Evolutionary conservation across 1,284 basidiomycete genomes (phyloP).

Genomic region (Serendipita sp.): DNA sequence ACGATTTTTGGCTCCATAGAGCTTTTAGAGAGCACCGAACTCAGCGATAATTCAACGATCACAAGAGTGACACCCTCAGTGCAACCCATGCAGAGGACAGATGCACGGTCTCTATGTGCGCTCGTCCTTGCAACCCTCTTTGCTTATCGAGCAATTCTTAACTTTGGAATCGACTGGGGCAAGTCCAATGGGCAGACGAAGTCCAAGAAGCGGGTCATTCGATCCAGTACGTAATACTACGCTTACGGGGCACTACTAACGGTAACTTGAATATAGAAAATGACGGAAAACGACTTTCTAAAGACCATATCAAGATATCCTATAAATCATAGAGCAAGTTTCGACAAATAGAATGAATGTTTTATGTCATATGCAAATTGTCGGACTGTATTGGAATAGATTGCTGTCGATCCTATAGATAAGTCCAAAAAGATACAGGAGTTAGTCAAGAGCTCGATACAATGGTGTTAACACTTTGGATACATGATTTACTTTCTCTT

Average conservation of each 20-base stretch:
- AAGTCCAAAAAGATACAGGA: background rate
- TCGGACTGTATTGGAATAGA: background rate
- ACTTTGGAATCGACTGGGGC: slow-evolving; percentile 28
- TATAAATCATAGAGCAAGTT: background rate
- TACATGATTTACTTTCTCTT: slow-evolving; percentile 5
- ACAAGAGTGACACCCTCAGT: slow-evolving; percentile 26
- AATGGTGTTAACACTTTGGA: slow-evolving; percentile 3
- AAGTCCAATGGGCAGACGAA: slow-evolving; percentile 2
- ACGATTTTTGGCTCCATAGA: background rate
- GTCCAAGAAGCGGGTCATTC: slow-evolving; percentile 14
- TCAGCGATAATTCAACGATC: background rate
- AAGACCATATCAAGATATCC: background rate
- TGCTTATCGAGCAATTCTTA: slow-evolving; percentile 39
- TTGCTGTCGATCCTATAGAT: background rate
- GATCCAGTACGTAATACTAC: slow-evolving; percentile 13
- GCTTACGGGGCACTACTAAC: background rate
- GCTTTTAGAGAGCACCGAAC: background rate
- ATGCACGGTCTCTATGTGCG: slow-evolving; percentile 53
- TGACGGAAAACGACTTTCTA: slow-evolving; percentile 6
- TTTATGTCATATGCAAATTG: no score
- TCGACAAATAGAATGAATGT: no score
- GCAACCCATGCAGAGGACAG: slow-evolving; percentile 23
- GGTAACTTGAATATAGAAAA: background rate
- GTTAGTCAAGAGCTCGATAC: slow-evolving; percentile 4
- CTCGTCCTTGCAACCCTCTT: slow-evolving; percentile 45